Evolutionary conservation across 768 basidiomycete species (phyloP).

Genomic region (Tricholoma saponaceum): DNA sequence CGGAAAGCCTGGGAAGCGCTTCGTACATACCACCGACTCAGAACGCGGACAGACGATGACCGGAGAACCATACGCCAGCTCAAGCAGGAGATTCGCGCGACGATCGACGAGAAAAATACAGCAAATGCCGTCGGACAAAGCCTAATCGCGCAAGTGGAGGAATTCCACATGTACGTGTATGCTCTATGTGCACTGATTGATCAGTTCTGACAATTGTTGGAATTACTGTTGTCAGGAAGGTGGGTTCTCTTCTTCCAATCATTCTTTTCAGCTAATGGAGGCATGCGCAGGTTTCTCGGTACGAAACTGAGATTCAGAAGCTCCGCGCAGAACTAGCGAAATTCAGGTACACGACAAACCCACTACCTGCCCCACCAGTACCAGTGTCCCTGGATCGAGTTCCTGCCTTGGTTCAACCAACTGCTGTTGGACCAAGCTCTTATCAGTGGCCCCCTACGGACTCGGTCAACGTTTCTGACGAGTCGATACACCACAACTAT

Average conservation of each 20-base stretch:
- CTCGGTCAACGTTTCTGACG: not conserved
- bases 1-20: constrained; percentile 33
- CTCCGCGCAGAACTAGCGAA: constrained; percentile 27
- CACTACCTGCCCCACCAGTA: constrained; percentile 54
- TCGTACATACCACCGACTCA: constrained; percentile 33
- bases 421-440: constrained; percentile 7
- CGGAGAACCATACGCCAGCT: constrained; percentile 25
- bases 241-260: not conserved
- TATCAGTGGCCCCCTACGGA: constrained; percentile 1
- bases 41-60: constrained; percentile 28
- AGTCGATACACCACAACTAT: not conserved
- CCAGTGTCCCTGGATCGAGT: constrained; percentile 44
- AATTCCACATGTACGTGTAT: constrained; percentile 28
- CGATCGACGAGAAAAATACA: constrained; percentile 27
- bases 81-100: constrained; percentile 23
- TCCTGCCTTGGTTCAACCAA: constrained; percentile 34
- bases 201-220: not conserved
- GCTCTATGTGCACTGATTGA: not conserved
- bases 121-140: constrained; percentile 32
- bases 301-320: constrained; percentile 31
- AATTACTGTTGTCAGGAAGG: constrained; percentile 13
- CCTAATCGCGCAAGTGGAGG: constrained; percentile 25
- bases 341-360: constrained; percentile 36
- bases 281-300: constrained; percentile 16
- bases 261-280: not conserved